Conservation (phyloP, 2,329 filamentous ascomycete species). For the Trichophaea hybrida region DNA sequence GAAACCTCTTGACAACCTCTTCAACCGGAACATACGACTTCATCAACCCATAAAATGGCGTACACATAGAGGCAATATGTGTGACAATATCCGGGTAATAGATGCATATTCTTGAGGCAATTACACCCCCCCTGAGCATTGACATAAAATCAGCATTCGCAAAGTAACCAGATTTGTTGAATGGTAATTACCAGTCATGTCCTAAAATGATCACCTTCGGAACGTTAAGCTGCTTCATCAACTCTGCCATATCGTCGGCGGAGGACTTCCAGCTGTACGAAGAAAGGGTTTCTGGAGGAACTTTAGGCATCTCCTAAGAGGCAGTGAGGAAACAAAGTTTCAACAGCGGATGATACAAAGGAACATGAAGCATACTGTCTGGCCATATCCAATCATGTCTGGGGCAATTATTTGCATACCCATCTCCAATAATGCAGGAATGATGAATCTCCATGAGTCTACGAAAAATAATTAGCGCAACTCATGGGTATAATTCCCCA, state of each 20-base stretch:
- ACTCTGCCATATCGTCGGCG: constrained; percentile 57
- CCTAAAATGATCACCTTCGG: constrained; percentile 63
- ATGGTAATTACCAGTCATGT: constrained; percentile 53
- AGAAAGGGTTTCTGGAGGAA: not conserved
- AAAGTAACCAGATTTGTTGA: not conserved
- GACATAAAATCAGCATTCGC: not conserved
- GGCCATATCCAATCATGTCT: constrained; percentile 76
- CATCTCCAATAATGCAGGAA: constrained; percentile 57
- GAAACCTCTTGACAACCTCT: constrained; percentile 17
- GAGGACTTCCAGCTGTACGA: constrained; percentile 60
- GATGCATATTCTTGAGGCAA: constrained; percentile 60
- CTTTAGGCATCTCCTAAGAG: constrained; percentile 16
- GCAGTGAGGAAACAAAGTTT: not conserved
- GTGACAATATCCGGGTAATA: constrained; percentile 59
- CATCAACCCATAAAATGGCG: constrained; percentile 50
- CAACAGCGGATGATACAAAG: not conserved
- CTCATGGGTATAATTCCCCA: not conserved
- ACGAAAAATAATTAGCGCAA: not conserved
- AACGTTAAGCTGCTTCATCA: constrained; percentile 46
- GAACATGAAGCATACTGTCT: constrained; percentile 42
- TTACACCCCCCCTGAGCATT: constrained; percentile 52
- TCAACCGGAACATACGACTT: constrained; percentile 39
- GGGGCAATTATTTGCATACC: constrained; percentile 68
- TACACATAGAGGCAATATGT: constrained; percentile 67
- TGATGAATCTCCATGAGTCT: constrained; percentile 72